phyloP scores from a whole-genome alignment of 139 green algal genomes.

The Eudorina sp. region DNA sequence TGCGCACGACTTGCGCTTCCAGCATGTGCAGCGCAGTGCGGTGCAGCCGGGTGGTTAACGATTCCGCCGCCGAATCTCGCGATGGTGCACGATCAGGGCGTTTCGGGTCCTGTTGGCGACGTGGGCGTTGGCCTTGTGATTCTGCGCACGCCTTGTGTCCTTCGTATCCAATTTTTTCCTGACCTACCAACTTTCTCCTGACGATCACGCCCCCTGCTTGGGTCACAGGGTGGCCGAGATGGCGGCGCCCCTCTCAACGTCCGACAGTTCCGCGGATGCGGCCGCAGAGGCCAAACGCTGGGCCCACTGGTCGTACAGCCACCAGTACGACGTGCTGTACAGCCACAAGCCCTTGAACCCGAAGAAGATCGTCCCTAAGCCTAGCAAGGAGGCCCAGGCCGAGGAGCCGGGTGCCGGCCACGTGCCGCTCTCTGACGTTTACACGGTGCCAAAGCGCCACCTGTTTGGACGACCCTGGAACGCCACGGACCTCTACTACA shows the following conservation, averaged over 20 bases:
- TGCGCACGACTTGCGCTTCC: too few relatives aligned
- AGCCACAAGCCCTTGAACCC: slow-evolving; percentile 69
- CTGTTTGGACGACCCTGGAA: slow-evolving; percentile 80
- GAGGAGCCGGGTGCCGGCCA: slow-evolving; percentile 64
- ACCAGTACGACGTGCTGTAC: slow-evolving; percentile 88
- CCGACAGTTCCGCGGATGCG: neutral
- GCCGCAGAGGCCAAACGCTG: neutral
- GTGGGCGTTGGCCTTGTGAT: too few relatives aligned
- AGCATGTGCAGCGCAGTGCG: too few relatives aligned
- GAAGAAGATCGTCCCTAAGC: slow-evolving; percentile 83
- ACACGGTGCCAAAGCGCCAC: slow-evolving; percentile 61
- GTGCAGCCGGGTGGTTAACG: too few relatives aligned
- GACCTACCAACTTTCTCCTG: too few relatives aligned
- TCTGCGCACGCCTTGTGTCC: too few relatives aligned
- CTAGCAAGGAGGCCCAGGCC: slow-evolving; percentile 74
- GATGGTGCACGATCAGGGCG: too few relatives aligned
- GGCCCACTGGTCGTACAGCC: slow-evolving; percentile 74
- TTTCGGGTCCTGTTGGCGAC: too few relatives aligned
- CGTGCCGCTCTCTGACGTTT: slow-evolving; percentile 80
- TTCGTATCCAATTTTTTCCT: too few relatives aligned
- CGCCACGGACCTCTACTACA: slow-evolving; percentile 82
- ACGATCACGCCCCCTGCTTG: too few relatives aligned
- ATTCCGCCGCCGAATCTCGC: too few relatives aligned
- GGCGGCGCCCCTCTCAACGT: neutral
- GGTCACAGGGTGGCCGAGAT: slow-evolving; percentile 33